These are phyloP conservation scores for Metahyphopichia silvanorum DNA, from an alignment of 805 yeast genomes.

Conservation along the genomic window DNA sequence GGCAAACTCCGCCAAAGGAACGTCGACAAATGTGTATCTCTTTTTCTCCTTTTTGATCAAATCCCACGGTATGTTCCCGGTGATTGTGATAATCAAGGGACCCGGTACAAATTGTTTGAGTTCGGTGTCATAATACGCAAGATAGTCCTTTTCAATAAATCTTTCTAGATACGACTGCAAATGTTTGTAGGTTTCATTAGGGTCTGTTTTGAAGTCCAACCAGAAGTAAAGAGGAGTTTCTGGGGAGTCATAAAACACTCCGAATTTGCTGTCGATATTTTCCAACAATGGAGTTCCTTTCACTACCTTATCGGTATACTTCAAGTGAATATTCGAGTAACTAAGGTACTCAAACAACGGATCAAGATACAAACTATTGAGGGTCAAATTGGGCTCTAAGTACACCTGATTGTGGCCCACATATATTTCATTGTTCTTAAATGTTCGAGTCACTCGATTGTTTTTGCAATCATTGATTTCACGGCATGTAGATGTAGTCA, in stretches of 20 bases:
- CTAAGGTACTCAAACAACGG: slow-evolving; percentile 49
- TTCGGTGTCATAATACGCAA: slow-evolving; percentile 45
- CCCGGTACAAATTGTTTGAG: slow-evolving; percentile 37
- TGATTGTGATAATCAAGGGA: slow-evolving; percentile 60
- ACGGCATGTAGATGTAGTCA: slow-evolving; percentile 17
- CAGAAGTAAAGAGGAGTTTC: slow-evolving; percentile 55
- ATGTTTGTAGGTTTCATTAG: slow-evolving; percentile 44
- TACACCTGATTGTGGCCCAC: slow-evolving; percentile 61
- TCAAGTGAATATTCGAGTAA: slow-evolving; percentile 39
- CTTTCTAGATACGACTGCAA: slow-evolving; percentile 45
- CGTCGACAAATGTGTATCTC: slow-evolving; percentile 51
- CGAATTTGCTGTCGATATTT: slow-evolving; percentile 16
- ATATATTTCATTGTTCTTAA: slow-evolving; percentile 36
- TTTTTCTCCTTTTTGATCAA: slow-evolving; percentile 16
- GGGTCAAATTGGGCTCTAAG: slow-evolving; percentile 43
- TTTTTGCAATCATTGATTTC: slow-evolving; percentile 9
- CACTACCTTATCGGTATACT: slow-evolving; percentile 3
- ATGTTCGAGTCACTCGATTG: slow-evolving; percentile 3
- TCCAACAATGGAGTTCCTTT: slow-evolving; percentile 10
- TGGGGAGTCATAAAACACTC: slow-evolving; percentile 42
- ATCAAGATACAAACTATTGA: slow-evolving; percentile 49
- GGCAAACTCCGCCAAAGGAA: slow-evolving; percentile 38
- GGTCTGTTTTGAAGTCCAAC: slow-evolving; percentile 61
- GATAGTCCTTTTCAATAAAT: slow-evolving; percentile 45
- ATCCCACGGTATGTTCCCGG: slow-evolving; percentile 61